Conservation (phyloP, 495 filamentous ascomycete species). For the Bombardia bombarda region DNA sequence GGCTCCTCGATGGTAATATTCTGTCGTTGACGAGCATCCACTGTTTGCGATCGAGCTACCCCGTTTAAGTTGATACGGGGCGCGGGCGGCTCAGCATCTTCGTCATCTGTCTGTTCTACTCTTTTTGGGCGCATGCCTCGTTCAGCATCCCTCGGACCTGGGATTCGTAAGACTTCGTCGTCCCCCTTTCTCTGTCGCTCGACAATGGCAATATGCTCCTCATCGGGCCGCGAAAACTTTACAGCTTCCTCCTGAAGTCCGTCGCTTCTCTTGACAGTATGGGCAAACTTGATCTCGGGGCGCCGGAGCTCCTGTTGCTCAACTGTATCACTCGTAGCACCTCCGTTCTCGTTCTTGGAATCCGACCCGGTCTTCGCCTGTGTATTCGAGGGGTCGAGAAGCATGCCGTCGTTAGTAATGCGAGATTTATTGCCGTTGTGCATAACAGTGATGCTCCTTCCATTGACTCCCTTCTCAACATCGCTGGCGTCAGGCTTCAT, state of each 20-base stretch:
- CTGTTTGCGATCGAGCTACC: constrained; percentile 8
- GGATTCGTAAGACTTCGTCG: constrained; percentile 70
- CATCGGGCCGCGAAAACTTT: constrained; percentile 50
- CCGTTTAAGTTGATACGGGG: constrained; percentile 11
- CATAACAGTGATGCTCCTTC: constrained; percentile 67
- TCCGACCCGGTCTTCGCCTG: constrained; percentile 1
- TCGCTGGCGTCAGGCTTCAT: constrained; percentile 46
- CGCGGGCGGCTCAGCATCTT: constrained; percentile 12
- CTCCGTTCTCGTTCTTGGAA: not conserved
- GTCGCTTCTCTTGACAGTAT: constrained; percentile 46
- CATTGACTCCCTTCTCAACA: constrained; percentile 61
- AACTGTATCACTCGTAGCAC: constrained; percentile 8
- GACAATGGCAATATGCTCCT: constrained; percentile 79
- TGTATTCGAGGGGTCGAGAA: constrained; percentile 16
- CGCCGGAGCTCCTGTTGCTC: constrained; percentile 15
- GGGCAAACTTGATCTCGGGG: constrained; percentile 54
- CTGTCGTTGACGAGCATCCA: constrained; percentile 32
- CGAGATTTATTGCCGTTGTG: constrained; percentile 39
- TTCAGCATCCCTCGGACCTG: constrained; percentile 80
- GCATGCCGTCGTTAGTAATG: constrained; percentile 40
- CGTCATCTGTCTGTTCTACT: constrained; percentile 41
- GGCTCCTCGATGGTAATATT: constrained; percentile 62
- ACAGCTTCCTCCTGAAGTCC: constrained; percentile 25
- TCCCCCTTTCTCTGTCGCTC: constrained; percentile 73
- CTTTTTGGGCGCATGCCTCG: constrained; percentile 61